Evolutionary conservation across 306 rosid genomes (phyloP).

Genomic region (Cajanus cajan): DNA sequence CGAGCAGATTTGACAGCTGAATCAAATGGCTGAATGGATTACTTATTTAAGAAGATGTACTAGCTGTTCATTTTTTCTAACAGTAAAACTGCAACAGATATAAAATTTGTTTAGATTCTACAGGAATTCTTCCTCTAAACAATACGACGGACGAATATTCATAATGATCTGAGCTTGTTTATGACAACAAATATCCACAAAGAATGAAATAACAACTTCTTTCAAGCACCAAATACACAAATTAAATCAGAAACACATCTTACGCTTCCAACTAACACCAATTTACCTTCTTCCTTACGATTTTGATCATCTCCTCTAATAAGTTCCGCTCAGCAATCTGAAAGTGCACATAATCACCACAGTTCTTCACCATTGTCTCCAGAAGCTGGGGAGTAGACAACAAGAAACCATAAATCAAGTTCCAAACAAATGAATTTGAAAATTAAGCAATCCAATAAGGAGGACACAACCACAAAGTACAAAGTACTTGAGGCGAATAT

Average conservation of each 20-base stretch:
- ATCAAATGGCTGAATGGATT: background rate
- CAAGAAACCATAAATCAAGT: slow-evolving; percentile 37
- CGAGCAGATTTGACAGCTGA: slow-evolving; percentile 7
- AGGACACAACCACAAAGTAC: background rate
- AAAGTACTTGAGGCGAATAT: background rate
- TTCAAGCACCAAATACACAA: slow-evolving; percentile 21
- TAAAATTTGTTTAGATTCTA: background rate
- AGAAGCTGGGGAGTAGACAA: slow-evolving; percentile 62
- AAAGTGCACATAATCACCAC: slow-evolving; percentile 86
- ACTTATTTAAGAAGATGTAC: background rate
- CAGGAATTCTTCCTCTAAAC: background rate
- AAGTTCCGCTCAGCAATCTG: slow-evolving; percentile 90
- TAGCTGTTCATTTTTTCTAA: background rate
- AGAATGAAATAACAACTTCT: background rate
- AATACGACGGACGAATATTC: background rate
- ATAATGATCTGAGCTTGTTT: background rate
- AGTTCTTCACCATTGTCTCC: slow-evolving; percentile 99
- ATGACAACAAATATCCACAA: background rate
- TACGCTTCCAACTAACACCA: slow-evolving; percentile 5
- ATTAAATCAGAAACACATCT: slow-evolving; percentile 23
- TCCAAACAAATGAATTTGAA: slow-evolving; percentile 3
- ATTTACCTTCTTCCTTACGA: slow-evolving; percentile 90
- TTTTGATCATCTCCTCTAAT: slow-evolving; percentile 92
- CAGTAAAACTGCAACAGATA: background rate
- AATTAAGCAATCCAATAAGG: background rate